phyloP scores from a whole-genome alignment of 192 early-diverging fungal genomes.

The Coemansia sp. region DNA sequence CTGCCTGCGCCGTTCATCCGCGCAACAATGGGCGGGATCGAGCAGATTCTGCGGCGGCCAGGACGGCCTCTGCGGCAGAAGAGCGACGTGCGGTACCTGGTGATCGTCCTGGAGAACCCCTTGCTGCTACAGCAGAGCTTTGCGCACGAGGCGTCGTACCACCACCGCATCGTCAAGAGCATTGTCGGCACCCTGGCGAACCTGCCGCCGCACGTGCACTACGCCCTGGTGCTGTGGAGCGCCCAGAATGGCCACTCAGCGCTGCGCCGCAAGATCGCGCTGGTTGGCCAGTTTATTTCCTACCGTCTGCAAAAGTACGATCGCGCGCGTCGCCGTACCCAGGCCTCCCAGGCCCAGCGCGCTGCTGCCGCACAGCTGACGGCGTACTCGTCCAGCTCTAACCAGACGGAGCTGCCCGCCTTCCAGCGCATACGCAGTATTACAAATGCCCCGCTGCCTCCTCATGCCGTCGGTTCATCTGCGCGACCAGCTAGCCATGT shows the following conservation, averaged over 20 bases:
- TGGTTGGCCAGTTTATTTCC: constrained; percentile 85
- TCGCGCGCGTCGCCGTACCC: constrained; percentile 19
- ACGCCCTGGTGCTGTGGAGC: constrained; percentile 84
- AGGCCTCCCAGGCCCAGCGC: not conserved
- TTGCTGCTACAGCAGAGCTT: constrained; percentile 74
- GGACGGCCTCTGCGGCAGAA: constrained; percentile 37
- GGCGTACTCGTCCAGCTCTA: constrained; percentile 39
- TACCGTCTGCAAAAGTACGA: constrained; percentile 74
- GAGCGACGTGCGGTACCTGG: constrained; percentile 76
- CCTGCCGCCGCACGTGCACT: constrained; percentile 81
- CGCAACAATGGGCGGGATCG: constrained; percentile 75
- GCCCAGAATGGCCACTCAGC: constrained; percentile 58
- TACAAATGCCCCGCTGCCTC: constrained; percentile 15
- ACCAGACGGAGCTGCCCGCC: constrained; percentile 40
- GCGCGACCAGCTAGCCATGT: constrained; percentile 10
- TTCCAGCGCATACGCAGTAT: constrained; percentile 36
- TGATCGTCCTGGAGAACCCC: constrained; percentile 86
- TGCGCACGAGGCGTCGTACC: constrained; percentile 74
- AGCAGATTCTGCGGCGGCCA: constrained; percentile 68
- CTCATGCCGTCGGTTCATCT: not conserved
- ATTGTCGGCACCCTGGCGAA: constrained; percentile 80
- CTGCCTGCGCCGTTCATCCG: constrained; percentile 66
- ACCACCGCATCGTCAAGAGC: constrained; percentile 82
- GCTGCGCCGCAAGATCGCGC: constrained; percentile 71
- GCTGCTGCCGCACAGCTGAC: constrained; percentile 17